Percentiles rank a stretch among this genome's conserved stretches.
Evolutionary conservation across 352 stramenopile species (phyloP).

Genomic region (Phytophthora hybrid): DNA sequence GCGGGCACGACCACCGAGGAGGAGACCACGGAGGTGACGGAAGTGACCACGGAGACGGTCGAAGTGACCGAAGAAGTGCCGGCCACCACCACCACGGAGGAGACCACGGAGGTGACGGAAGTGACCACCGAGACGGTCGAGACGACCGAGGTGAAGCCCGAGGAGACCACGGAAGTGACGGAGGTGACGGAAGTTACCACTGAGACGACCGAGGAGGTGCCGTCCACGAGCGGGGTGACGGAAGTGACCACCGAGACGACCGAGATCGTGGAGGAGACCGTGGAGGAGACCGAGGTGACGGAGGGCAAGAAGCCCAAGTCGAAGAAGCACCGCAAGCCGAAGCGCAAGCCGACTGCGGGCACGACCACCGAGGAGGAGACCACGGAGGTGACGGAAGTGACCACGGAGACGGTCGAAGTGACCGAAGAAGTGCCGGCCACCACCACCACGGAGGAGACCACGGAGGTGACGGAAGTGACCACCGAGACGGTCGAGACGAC

Average conservation of each 20-base stretch:
- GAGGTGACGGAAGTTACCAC: constrained; percentile 12
- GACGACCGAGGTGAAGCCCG: constrained; percentile 1
- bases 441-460: too few species aligned
- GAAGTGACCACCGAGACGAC: constrained; percentile 12
- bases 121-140: constrained; percentile 3
- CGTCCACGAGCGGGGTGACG: too few species aligned
- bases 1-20: not conserved
- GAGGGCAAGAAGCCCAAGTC: too few species aligned
- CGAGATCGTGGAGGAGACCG: not conserved
- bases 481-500: too few species aligned
- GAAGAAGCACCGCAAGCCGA: too few species aligned
- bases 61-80: constrained; percentile 5
- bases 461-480: too few species aligned
- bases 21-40: constrained; percentile 6
- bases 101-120: constrained; percentile 6
- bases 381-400: too few species aligned
- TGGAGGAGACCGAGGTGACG: constrained; percentile 5
- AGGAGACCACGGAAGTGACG: not conserved
- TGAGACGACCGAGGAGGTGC: constrained; percentile 16
- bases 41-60: too few species aligned
- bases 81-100: not conserved
- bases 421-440: too few species aligned
- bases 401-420: too few species aligned
- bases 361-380: too few species aligned
- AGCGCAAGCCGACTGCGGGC: too few species aligned